Conservation (phyloP, 176 grass and related monocot genomes). For the Rhynchospora tenuis region DNA sequence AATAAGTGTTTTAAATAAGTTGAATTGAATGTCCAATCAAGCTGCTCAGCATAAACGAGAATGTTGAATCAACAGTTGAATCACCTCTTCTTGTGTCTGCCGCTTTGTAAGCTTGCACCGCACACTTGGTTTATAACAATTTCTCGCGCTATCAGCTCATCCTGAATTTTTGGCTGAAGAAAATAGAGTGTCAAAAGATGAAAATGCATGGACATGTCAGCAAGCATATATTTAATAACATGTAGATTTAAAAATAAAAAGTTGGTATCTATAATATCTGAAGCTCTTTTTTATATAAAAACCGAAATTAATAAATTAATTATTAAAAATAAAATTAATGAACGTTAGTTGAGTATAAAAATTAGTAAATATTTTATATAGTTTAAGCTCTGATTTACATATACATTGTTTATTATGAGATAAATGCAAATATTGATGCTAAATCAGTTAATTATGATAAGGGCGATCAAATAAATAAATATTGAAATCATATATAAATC, state of each 20-base stretch:
- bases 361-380: too few species aligned
- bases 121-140: slow-evolving; percentile 79
- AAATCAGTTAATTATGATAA: too few species aligned
- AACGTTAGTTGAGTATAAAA: too few species aligned
- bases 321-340: too few species aligned
- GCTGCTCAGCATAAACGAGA: background rate
- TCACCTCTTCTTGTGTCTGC: slow-evolving; percentile 91
- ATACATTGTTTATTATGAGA: too few species aligned
- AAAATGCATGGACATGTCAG: background rate
- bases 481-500: too few species aligned
- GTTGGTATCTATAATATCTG: too few species aligned
- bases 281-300: too few species aligned
- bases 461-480: too few species aligned
- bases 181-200: slow-evolving; percentile 7
- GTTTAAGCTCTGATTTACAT: too few species aligned
- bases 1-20: slow-evolving; percentile 4
- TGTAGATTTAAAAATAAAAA: background rate
- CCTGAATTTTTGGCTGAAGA: slow-evolving; percentile 71
- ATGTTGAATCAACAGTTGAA: slow-evolving; percentile 5
- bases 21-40: slow-evolving; percentile 2
- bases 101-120: slow-evolving; percentile 93
- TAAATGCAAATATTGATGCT: too few species aligned
- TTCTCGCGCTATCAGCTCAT: slow-evolving; percentile 85
- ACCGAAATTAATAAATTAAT: too few species aligned
- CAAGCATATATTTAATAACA: background rate